phyloP scores from a whole-genome alignment of 192 early-diverging fungal genomes.

The Backusella mclennaniae region DNA sequence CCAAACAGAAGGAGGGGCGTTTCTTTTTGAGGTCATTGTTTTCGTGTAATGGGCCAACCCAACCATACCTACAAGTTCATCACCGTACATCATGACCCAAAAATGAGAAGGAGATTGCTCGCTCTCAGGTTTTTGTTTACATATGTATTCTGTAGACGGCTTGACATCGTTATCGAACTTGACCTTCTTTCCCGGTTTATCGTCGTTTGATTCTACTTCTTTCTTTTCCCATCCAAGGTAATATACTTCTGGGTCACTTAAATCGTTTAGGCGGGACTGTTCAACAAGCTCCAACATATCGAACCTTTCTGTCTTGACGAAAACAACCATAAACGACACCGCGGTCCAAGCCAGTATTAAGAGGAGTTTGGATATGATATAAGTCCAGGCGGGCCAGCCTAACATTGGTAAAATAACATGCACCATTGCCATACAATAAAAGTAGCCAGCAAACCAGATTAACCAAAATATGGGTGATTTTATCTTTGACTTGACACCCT shows the following conservation, averaged over 20 bases:
- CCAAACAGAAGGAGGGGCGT: conserved; percentile 1
- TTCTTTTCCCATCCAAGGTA: conserved; percentile 29
- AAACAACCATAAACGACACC: conserved; percentile 21
- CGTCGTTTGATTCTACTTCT: conserved; percentile 24
- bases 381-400: conserved; percentile 1
- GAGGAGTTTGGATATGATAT: conserved; percentile 12
- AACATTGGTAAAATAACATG: conserved; percentile 11
- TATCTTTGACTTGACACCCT: conserved; percentile 30
- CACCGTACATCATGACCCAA: conserved; percentile 32
- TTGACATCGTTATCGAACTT: conserved; percentile 23
- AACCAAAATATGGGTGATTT: conserved; percentile 29
- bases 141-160: conserved; percentile 18
- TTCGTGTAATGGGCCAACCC: conserved; percentile 27
- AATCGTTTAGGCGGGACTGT: conserved; percentile 24
- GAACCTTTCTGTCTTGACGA: conserved; percentile 31
- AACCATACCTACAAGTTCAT: conserved; percentile 26
- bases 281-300: conserved; percentile 26
- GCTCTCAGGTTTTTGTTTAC: not conserved
- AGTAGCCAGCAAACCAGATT: conserved; percentile 22
- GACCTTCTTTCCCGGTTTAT: conserved; percentile 17
- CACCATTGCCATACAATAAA: conserved; percentile 19
- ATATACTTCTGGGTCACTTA: conserved; percentile 31
- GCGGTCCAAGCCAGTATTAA: conserved; percentile 21
- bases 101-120: conserved; percentile 29
- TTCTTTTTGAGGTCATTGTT: conserved; percentile 7